A percentile compares a stretch with the other conserved stretches of the same genome.
These are phyloP conservation scores for Fusarium redolens DNA, from an alignment of 2,329 filamentous ascomycete genomes.

Conservation along the genomic window DNA sequence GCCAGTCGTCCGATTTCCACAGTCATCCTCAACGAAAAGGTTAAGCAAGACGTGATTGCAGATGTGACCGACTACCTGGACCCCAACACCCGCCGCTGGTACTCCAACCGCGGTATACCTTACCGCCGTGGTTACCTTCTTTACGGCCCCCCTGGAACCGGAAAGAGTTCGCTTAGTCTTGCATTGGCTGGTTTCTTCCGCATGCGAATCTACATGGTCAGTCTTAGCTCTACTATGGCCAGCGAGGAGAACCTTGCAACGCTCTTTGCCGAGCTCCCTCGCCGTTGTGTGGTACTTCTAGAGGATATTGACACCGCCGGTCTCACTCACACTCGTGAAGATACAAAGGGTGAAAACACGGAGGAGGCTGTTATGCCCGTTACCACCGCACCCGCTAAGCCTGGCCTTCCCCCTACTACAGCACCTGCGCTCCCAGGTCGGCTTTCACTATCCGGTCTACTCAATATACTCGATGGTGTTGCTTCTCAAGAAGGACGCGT, in stretches of 20 bases:
- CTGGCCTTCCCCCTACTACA: constrained; percentile 7
- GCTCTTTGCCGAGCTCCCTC: constrained; percentile 75
- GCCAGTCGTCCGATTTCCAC: constrained; percentile 72
- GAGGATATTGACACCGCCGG: constrained; percentile 83
- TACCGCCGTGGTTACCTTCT: constrained; percentile 88
- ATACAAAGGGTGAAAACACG: constrained; percentile 42
- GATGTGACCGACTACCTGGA: constrained; percentile 73
- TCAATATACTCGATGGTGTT: constrained; percentile 84
- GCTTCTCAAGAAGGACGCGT: constrained; percentile 72
- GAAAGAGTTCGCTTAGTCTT: constrained; percentile 79
- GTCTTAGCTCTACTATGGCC: constrained; percentile 70
- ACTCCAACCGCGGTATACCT: constrained; percentile 84
- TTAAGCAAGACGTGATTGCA: constrained; percentile 68
- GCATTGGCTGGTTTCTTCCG: constrained; percentile 77
- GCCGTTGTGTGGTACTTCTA: constrained; percentile 77
- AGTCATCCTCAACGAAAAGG: constrained; percentile 70
- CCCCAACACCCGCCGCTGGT: constrained; percentile 77
- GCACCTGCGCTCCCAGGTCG: constrained; percentile 42
- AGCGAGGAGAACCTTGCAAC: constrained; percentile 73
- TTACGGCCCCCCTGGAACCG: constrained; percentile 82
- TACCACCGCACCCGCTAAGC: constrained; percentile 3
- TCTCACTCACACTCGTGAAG: constrained; percentile 69
- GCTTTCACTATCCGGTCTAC: constrained; percentile 78
- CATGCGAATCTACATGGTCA: constrained; percentile 78
- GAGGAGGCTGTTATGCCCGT: constrained; percentile 37